Percentiles rank a stretch among this genome's conserved stretches.
Conservation (phyloP, 805 yeast species). For the Lipomyces starkeyi region DNA sequence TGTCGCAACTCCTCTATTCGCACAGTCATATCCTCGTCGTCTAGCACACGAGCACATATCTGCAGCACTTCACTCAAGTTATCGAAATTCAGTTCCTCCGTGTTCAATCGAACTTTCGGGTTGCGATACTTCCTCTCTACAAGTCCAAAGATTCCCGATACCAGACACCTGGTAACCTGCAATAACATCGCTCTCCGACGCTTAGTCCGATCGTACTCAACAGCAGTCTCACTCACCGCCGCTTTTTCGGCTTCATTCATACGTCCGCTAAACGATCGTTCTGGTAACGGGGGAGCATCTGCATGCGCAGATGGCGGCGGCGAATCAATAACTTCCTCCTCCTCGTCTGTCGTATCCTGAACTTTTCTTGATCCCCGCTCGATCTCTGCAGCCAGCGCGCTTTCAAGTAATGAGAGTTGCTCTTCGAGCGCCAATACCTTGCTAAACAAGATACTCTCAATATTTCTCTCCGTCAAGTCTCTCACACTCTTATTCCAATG, state of each 20-base stretch:
- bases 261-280: neutral
- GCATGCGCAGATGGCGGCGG: neutral
- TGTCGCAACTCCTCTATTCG: slow-evolving; percentile 12
- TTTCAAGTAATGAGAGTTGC: neutral
- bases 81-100: slow-evolving; percentile 7
- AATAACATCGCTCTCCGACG: neutral
- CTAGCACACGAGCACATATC: slow-evolving; percentile 4
- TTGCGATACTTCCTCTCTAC: slow-evolving; percentile 9
- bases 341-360: neutral
- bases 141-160: neutral
- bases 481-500: slow-evolving; percentile 27
- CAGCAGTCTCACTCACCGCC: neutral
- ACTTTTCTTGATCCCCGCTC: neutral
- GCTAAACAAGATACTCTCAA: slow-evolving; percentile 7
- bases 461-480: slow-evolving; percentile 2
- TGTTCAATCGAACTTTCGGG: neutral
- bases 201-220: neutral
- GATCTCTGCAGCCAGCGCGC: neutral
- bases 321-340: neutral
- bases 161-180: neutral
- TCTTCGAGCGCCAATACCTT: neutral
- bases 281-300: neutral
- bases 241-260: neutral
- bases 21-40: slow-evolving; percentile 9
- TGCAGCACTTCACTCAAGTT: neutral